Percentiles rank a stretch among this genome's conserved stretches.
Evolutionary conservation across 2,329 filamentous ascomycete genomes (phyloP).

Genomic region (Colletotrichum abscissum): DNA sequence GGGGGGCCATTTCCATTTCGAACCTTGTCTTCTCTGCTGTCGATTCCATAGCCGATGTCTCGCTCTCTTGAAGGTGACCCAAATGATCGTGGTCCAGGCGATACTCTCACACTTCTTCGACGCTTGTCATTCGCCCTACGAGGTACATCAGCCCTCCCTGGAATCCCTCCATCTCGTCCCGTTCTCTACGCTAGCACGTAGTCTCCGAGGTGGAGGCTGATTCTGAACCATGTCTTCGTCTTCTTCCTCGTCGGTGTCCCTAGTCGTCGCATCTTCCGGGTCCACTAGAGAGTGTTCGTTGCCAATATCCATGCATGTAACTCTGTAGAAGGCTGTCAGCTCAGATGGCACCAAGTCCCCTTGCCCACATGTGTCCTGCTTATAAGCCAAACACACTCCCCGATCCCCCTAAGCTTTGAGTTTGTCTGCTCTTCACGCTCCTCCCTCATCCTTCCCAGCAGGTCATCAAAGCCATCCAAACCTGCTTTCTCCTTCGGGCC

Average conservation of each 20-base stretch:
- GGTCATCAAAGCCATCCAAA: neutral
- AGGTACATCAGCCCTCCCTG: conserved; percentile 2
- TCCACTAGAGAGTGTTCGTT: conserved; percentile 9
- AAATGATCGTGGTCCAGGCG: neutral
- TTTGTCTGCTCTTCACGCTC: neutral
- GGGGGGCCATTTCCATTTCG: neutral
- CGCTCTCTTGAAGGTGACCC: neutral
- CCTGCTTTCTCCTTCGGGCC: neutral
- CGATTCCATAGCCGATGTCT: neutral
- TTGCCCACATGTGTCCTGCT: neutral
- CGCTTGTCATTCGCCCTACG: conserved; percentile 19
- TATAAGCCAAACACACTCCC: conserved; percentile 25
- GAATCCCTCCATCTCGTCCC: neutral
- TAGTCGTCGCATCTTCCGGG: conserved; percentile 27
- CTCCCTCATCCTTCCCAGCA: conserved; percentile 9
- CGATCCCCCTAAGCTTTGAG: neutral
- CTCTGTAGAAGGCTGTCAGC: conserved; percentile 1
- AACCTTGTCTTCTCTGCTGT: neutral
- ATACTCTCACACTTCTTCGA: conserved; percentile 2
- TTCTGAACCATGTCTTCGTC: conserved; percentile 6
- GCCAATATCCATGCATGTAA: conserved; percentile 1
- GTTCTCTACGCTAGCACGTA: conserved; percentile 14
- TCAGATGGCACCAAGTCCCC: conserved; percentile 24
- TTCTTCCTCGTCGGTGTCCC: conserved; percentile 25
- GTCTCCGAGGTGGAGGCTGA: conserved; percentile 31